phyloP scores from a whole-genome alignment of 176 grass and related monocot genomes.

The Lolium rigidum region DNA sequence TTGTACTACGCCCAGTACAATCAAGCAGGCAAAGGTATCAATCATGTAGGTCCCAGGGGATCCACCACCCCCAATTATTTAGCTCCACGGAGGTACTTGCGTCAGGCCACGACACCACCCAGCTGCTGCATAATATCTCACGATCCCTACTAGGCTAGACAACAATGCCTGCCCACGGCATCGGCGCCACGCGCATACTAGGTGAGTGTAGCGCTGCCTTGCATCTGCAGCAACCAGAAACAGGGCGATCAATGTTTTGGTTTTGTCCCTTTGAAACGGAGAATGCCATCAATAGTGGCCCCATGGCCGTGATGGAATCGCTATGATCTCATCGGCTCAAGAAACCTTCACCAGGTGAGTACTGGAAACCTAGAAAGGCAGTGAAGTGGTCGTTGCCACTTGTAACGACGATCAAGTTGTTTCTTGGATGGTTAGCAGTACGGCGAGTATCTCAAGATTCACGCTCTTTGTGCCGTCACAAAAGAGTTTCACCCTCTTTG shows the following conservation, averaged over 20 bases:
- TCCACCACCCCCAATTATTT: conserved; percentile 38
- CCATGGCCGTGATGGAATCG: background rate
- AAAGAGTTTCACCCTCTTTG: too few relatives aligned
- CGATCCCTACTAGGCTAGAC: background rate
- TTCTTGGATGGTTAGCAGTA: too few relatives aligned
- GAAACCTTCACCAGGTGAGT: background rate
- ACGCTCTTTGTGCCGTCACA: too few relatives aligned
- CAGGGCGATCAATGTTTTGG: background rate
- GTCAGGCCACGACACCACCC: background rate
- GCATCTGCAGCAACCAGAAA: background rate
- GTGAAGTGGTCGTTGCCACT: too few relatives aligned
- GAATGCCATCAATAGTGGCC: background rate
- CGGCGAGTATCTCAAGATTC: too few relatives aligned
- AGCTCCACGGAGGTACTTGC: conserved; percentile 39
- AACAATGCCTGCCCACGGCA: background rate
- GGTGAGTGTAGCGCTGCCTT: background rate
- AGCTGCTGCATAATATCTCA: background rate
- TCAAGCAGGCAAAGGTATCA: conserved; percentile 21
- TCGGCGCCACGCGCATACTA: background rate
- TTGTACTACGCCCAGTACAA: background rate
- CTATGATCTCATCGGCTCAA: background rate
- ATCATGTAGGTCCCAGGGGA: conserved; percentile 35
- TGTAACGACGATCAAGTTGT: too few relatives aligned
- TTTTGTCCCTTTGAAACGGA: background rate
- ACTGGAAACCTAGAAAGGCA: background rate